Conservation (phyloP, 23 red algal species). For the Cyanidium caldarium region DNA sequence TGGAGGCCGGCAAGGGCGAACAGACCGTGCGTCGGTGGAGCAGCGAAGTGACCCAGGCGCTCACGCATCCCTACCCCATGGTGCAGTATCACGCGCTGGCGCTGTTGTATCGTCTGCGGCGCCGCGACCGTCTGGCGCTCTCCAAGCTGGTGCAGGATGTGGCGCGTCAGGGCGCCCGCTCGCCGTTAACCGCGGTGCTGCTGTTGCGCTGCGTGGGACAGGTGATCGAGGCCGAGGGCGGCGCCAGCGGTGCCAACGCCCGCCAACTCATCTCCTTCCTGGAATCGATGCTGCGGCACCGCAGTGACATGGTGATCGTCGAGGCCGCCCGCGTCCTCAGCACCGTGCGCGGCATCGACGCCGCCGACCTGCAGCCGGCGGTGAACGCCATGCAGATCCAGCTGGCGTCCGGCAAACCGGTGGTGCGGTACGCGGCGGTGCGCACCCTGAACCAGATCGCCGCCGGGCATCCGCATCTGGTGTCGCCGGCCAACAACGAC, state of each 20-base stretch:
- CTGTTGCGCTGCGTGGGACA: constrained; percentile 70
- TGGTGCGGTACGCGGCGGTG: constrained; percentile 58
- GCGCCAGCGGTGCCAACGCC: constrained; percentile 4
- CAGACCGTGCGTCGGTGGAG: constrained; percentile 82
- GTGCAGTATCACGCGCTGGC: constrained; percentile 97
- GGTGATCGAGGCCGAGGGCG: constrained; percentile 39
- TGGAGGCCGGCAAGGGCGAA: constrained; percentile 84
- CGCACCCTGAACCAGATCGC: constrained; percentile 62
- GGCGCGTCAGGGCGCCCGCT: constrained; percentile 47
- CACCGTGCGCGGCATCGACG: constrained; percentile 34
- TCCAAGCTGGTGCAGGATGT: constrained; percentile 78
- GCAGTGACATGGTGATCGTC: constrained; percentile 71
- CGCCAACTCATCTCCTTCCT: constrained; percentile 62
- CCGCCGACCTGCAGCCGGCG: constrained; percentile 50
- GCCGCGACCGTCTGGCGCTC: constrained; percentile 68
- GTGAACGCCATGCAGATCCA: constrained; percentile 57
- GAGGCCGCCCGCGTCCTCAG: constrained; percentile 77
- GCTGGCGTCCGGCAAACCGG: constrained; percentile 36
- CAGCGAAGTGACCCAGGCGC: constrained; percentile 85
- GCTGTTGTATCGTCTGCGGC: constrained; percentile 73
- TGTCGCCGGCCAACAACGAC: constrained; percentile 53
- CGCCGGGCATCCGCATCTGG: constrained; percentile 24
- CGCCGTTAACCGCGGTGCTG: constrained; percentile 65
- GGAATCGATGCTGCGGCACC: constrained; percentile 76
- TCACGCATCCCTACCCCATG: constrained; percentile 82